A percentile compares a stretch with the other conserved stretches of the same genome.
Conservation (phyloP, 2,329 filamentous ascomycete genomes). For the Colletotrichum liriopes region DNA sequence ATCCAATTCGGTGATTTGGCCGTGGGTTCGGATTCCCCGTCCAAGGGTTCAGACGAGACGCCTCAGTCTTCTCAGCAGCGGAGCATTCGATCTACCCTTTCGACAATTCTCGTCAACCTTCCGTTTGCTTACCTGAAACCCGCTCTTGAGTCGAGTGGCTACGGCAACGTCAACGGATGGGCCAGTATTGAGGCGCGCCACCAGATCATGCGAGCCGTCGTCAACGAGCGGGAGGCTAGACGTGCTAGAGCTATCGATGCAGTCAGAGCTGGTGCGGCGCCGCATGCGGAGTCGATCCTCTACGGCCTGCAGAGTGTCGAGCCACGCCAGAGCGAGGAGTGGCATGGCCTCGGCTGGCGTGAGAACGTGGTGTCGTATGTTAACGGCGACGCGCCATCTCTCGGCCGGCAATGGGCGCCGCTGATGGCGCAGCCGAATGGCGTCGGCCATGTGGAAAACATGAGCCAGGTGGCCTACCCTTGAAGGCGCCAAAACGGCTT, state of each 20-base stretch:
- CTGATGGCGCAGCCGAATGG: slow-evolving; percentile 43
- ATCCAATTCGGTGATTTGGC: slow-evolving; percentile 82
- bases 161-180: slow-evolving; percentile 68
- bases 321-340: slow-evolving; percentile 58
- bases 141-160: slow-evolving; percentile 73
- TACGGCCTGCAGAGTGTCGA: slow-evolving; percentile 56
- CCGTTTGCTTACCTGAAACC: slow-evolving; percentile 78
- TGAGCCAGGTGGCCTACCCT: slow-evolving; percentile 38
- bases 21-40: slow-evolving; percentile 48
- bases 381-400: slow-evolving; percentile 58
- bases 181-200: slow-evolving; percentile 63
- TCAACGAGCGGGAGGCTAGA: slow-evolving; percentile 72
- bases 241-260: slow-evolving; percentile 64
- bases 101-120: slow-evolving; percentile 78
- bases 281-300: slow-evolving; percentile 54
- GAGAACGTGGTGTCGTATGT: slow-evolving; percentile 59
- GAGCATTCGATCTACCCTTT: slow-evolving; percentile 66
- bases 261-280: slow-evolving; percentile 54
- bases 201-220: slow-evolving; percentile 64
- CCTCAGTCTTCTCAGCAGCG: slow-evolving; percentile 27
- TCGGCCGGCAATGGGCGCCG: slow-evolving; percentile 63
- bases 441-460: slow-evolving; percentile 5
- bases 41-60: slow-evolving; percentile 48
- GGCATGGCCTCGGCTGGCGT: slow-evolving; percentile 66
- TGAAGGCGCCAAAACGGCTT: slow-evolving; percentile 15